Evolutionary conservation across 176 grass and related monocot species (phyloP).

Genomic region (Ensete ventricosum): DNA sequence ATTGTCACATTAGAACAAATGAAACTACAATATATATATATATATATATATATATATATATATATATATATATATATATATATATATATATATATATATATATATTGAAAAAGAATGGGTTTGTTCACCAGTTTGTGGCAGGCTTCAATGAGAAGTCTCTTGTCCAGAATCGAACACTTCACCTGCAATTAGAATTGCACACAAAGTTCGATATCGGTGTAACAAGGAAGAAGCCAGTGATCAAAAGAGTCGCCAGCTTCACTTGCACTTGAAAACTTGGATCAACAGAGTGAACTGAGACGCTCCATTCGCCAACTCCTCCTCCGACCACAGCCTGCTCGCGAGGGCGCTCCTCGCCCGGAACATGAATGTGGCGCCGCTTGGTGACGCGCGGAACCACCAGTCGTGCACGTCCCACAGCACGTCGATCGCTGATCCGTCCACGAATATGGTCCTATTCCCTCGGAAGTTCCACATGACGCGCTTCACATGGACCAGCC

Average conservation of each 20-base stretch:
- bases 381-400: not conserved
- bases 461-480: not conserved
- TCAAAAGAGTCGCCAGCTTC: not conserved
- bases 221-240: not conserved
- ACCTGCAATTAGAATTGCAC: not conserved
- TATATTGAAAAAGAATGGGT: no score
- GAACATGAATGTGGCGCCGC: not conserved
- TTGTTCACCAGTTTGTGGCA: not conserved
- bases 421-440: not conserved
- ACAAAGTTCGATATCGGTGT: no score
- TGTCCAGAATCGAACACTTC: not conserved
- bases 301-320: not conserved
- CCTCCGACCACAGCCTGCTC: not conserved
- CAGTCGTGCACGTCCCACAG: conserved; percentile 12
- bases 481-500: not conserved
- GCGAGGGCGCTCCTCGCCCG: not conserved
- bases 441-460: not conserved
- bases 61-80: no score
- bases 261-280: conserved; percentile 2
- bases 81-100: no score
- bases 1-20: no score
- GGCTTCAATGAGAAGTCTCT: not conserved
- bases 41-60: no score
- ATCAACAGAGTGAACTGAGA: conserved; percentile 4
- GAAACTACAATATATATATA: no score